Base-by-base conservation (phyloP, 768 basidiomycete species). In the Lactarius sanguifluus region DNA sequence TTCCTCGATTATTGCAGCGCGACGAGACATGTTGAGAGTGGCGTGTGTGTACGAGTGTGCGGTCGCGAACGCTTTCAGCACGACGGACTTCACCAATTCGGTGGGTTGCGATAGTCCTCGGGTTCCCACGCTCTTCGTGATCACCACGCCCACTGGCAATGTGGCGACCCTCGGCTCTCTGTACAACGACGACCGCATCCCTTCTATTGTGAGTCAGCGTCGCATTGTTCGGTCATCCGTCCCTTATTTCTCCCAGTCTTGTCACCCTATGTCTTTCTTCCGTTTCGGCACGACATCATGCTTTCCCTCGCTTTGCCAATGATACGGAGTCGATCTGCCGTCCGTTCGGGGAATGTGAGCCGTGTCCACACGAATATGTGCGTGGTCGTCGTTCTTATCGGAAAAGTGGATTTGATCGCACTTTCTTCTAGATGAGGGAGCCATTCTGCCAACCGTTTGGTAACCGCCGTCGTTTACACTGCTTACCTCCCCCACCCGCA, bases 361-460 rank as follows among this genome's bases (percentile, higher is more conserved):
- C 80, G 30, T 82, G 81, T 74, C 81, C 81, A 2, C 64, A 68
- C 41, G 76, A 78, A 50, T 78, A 79, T 69, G 81, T 81, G 59
- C 59, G 79, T 70, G 57, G 15, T 2, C 1, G 69, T 55, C 40
- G 40, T 34, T 25, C 61, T 47, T 61, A 64, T 32, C 16, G n/a
- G 13, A 3, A 56, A 57, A 32, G 45, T 43, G 69, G 38, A 20
- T 38, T 32, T 64, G 47, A 30, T 57, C 61, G 55, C 32, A 34
- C 63, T 69, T 68, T 45, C 23, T 38, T 65, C 62, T 69, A 96
- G 94, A 79, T 92, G 40, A 80, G 87, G 72, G 86, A 95, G 79
- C 94, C 95, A 2, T 96, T 91, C 76, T 98, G 95, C 77, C 87
- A 92, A 73, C 95, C 96, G n/a, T 96, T 94, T 74, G 96, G 96